Evolutionary conservation across 139 green algal genomes (phyloP), one percentile per base, ranked within the genome.

Genomic region (Chlorella sorokiniana): DNA sequence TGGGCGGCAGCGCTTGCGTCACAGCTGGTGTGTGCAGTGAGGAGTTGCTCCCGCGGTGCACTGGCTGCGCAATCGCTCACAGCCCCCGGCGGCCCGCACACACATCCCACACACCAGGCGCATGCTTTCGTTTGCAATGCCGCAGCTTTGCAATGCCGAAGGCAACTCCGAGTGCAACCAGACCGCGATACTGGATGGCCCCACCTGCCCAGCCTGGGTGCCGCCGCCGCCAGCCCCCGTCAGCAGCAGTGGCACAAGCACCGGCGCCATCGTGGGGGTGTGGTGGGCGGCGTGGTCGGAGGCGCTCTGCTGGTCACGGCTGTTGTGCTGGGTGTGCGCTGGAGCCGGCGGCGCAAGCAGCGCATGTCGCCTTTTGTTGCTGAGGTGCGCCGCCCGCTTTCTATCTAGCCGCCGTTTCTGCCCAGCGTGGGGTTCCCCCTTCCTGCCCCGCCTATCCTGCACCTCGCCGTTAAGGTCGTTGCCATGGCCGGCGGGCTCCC

Each of bases 291-390:
- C 25, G 51, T 79, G 73, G 52, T 40, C 0, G 73, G 73, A 40
- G 52, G 73, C 37, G 29, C 42, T 7, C 14, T 69, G 51, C 44
- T 51, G 22, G 73, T 54, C 4, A 29, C 42, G 2, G 37, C 22
- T 2, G 35, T 27, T 5, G 73, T 79, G 33, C 7, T 68, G 9
- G 8, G 51, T 25, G 37, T 68, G 37, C 73, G 73, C 31, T 44
- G 40, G 10, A 64, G 37, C 35, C 73, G 73, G 52, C 52, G 73
- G 35, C 37, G 38, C 35, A 51, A 79, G 73, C 73, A 79, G 71
- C 71, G 71, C 54, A 68, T 79, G 73, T 79, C 73, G 11, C 73
- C 73, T 2, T 79, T 79, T 38, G 69, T 79, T 40, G 54, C 71
- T 9, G 71, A 78, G 71, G 71, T 51, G 62, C 23, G 68, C 27